These are phyloP conservation scores for Sherardia arvensis DNA, from an alignment of 257 asterid species.

Conservation along the genomic window DNA sequence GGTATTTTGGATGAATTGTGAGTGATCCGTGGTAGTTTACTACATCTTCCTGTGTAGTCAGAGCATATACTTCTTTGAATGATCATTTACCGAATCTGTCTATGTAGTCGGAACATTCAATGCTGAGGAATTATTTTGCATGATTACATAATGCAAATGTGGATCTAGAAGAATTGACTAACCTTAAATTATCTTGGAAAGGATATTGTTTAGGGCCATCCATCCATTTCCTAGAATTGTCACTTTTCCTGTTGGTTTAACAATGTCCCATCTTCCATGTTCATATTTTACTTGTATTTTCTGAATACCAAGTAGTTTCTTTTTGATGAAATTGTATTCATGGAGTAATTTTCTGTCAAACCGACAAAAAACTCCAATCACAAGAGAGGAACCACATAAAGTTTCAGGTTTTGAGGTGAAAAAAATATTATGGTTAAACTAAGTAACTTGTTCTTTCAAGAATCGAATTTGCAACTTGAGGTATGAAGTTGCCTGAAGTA, in stretches of 20 bases:
- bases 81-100: too few relatives aligned
- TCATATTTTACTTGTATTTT: background rate
- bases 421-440: background rate
- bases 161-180: background rate
- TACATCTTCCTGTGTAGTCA: background rate
- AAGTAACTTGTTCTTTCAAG: background rate
- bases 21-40: background rate
- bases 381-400: background rate
- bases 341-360: background rate
- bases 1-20: background rate
- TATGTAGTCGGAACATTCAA: background rate
- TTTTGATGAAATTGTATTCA: background rate
- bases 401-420: background rate
- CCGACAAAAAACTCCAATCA: background rate
- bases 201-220: background rate
- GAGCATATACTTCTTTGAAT: background rate
- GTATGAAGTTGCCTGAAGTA: background rate
- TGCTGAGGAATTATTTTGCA: background rate
- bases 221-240: background rate
- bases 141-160: background rate
- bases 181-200: background rate
- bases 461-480: background rate
- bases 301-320: background rate
- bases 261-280: background rate
- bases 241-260: background rate